Conservation (phyloP, 768 basidiomycete species). For the Pisolithus microcarpus region DNA sequence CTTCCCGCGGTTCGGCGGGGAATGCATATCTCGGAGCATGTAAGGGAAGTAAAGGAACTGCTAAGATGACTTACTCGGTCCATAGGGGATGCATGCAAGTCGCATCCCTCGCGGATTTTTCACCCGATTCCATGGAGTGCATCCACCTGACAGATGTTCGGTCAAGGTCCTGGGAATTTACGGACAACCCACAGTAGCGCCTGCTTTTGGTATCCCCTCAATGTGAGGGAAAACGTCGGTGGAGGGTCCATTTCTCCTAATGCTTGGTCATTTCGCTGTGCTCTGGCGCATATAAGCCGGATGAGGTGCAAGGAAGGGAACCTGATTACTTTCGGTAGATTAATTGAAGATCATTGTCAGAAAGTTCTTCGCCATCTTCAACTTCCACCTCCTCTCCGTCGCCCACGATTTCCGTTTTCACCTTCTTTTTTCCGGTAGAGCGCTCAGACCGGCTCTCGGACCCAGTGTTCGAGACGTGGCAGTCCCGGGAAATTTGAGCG, state of each 20-base stretch:
- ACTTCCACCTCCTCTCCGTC: constrained; percentile 80
- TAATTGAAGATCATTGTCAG: constrained; percentile 69
- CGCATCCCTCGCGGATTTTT: constrained; percentile 59
- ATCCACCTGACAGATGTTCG: constrained; percentile 64
- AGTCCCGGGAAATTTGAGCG: constrained; percentile 26
- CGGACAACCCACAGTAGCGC: constrained; percentile 54
- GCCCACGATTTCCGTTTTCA: constrained; percentile 61
- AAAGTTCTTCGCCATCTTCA: constrained; percentile 76
- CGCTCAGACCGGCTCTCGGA: constrained; percentile 30
- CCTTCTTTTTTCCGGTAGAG: constrained; percentile 29
- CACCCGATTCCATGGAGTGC: constrained; percentile 76
- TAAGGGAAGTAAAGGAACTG: not conserved
- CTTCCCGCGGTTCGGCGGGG: constrained; percentile 49
- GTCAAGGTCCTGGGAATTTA: not conserved
- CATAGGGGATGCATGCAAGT: constrained; percentile 87
- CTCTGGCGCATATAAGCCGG: constrained; percentile 40
- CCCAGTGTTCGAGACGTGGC: constrained; percentile 32
- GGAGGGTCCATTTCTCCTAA: constrained; percentile 81
- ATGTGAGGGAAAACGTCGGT: constrained; percentile 62
- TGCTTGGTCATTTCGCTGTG: constrained; percentile 69
- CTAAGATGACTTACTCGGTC: constrained; percentile 61
- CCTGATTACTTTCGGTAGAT: constrained; percentile 74
- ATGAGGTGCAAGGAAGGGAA: not conserved
- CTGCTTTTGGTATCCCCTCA: constrained; percentile 91
- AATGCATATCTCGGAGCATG: constrained; percentile 57